Evolutionary conservation across 805 yeast genomes (phyloP), one percentile per base, ranked within the genome.

Genomic region (Pachysolen tannophilus): DNA sequence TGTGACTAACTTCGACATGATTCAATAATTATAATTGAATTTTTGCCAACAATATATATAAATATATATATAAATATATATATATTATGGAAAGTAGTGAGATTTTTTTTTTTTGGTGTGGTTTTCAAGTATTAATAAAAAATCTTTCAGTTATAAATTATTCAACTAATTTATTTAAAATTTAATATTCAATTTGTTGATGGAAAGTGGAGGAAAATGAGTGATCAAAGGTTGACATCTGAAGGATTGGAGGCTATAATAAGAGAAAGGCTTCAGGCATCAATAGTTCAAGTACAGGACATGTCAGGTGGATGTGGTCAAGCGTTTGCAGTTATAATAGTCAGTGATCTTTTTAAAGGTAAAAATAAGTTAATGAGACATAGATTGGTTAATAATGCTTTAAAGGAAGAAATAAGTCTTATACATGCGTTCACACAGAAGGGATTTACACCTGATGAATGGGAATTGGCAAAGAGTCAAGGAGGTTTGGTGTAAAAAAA

Each of bases 371-470:
- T 92, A 33, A 73, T 78, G 65, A 72, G 99, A 51, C 95, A 90
- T 48, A 67, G 97, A 45, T 49, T 87, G 45, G 95, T 94, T 32
- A 92, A 92, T 56, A 63, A 55, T 21, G 77, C 82, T 1, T 65
- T 92, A 42, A 79, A 80, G 47, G 85, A 81, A n/a, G 95, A 88
- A 54, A 84, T 92, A 21, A 79, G 83, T 0, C 59, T 66, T 5
- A 88, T 92, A 30, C 99, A 92, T 58, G 97, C 99, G 0, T 92
- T 94, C 56, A 86, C 96, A 1, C 97, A 92, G 50, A 87, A 85
- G 60, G 82, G 75, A 9, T 90, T 77, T 52, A 88, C 97, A 0
- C 76, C 79, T 1, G 83, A 73, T n/a, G 98, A 90, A 56, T 90
- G 96, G 95, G 68, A 67, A 20, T 11, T 37, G 15, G 34, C 34